A percentile compares a stretch with the other conserved stretches of the same genome.
These are phyloP conservation scores for Aspergillus aculeatus DNA, from an alignment of 2,329 filamentous ascomycete genomes.

Conservation along the genomic window DNA sequence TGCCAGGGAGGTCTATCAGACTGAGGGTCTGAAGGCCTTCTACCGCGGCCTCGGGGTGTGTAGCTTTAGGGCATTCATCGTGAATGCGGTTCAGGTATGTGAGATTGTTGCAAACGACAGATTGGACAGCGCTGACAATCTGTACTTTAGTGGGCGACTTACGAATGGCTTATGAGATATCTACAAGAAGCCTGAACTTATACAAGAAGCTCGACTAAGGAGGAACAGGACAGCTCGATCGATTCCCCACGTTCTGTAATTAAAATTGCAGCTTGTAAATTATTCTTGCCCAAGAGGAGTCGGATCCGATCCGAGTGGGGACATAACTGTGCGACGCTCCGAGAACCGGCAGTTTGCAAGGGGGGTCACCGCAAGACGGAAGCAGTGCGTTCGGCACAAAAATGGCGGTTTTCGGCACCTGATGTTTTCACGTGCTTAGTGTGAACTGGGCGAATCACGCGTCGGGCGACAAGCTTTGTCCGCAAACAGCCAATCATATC, in stretches of 20 bases:
- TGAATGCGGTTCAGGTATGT: conserved; percentile 76
- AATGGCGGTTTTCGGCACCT: conserved; percentile 32
- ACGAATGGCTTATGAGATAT: conserved; percentile 77
- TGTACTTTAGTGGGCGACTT: conserved; percentile 71
- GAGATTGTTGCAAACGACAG: neutral
- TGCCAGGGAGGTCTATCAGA: conserved; percentile 64
- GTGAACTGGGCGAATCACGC: conserved; percentile 12
- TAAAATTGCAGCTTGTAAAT: conserved; percentile 28
- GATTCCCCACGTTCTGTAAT: conserved; percentile 6
- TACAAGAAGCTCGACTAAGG: conserved; percentile 10
- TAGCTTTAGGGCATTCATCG: conserved; percentile 81
- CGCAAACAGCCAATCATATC: conserved; percentile 17
- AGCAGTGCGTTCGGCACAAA: conserved; percentile 19
- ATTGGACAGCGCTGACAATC: conserved; percentile 10
- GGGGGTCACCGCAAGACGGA: conserved; percentile 29
- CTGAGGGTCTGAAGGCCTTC: conserved; percentile 63
- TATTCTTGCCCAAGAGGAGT: conserved; percentile 27
- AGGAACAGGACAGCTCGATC: neutral
- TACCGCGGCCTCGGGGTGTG: conserved; percentile 77
- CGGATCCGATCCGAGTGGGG: conserved; percentile 18
- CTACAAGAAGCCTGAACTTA: conserved; percentile 26
- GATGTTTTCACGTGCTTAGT: conserved; percentile 21
- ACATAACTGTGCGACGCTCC: conserved; percentile 20
- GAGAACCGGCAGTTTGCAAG: conserved; percentile 29
- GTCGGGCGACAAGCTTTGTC: conserved; percentile 19